Percentiles rank a stretch among this genome's conserved stretches.
Conservation (phyloP, 805 yeast genomes). For the Cyberlindnera petersonii region DNA sequence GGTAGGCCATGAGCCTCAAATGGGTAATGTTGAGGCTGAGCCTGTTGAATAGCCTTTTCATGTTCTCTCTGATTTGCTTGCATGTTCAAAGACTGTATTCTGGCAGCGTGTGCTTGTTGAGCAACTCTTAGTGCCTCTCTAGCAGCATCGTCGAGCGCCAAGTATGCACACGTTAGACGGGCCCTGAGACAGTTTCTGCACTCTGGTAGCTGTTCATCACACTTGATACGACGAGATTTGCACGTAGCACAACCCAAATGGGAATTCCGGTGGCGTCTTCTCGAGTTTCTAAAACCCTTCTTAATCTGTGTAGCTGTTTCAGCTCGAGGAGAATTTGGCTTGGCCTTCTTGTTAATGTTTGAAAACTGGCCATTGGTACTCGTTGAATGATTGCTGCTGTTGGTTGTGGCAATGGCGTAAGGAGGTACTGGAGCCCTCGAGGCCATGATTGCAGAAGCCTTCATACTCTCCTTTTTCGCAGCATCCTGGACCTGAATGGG, state of each 20-base stretch:
- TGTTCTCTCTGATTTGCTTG: slow-evolving; percentile 23
- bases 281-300: slow-evolving; percentile 26
- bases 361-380: slow-evolving; percentile 7
- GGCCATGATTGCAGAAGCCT: slow-evolving; percentile 6
- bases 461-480: slow-evolving; percentile 2
- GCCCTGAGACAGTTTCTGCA: slow-evolving; percentile 52
- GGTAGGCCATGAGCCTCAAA: slow-evolving; percentile 23
- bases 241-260: slow-evolving; percentile 74
- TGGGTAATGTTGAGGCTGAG: slow-evolving; percentile 16
- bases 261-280: slow-evolving; percentile 64
- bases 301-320: slow-evolving; percentile 10
- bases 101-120: slow-evolving; percentile 36
- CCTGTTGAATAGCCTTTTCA: slow-evolving; percentile 8
- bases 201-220: slow-evolving; percentile 59
- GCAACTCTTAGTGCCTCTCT: slow-evolving; percentile 47
- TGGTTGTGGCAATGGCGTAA: slow-evolving; percentile 28
- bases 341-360: slow-evolving; percentile 3
- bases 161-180: slow-evolving; percentile 46
- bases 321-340: slow-evolving; percentile 7
- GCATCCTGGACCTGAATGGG: slow-evolving; percentile 1
- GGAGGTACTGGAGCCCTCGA: slow-evolving; percentile 34
- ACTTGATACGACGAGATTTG: slow-evolving; percentile 57
- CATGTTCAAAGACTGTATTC: slow-evolving; percentile 32
- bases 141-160: slow-evolving; percentile 44
- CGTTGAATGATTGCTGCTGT: slow-evolving; percentile 13